Evolutionary conservation across 73 alveolate species (phyloP).

Genomic region (Halteria grandinella): DNA sequence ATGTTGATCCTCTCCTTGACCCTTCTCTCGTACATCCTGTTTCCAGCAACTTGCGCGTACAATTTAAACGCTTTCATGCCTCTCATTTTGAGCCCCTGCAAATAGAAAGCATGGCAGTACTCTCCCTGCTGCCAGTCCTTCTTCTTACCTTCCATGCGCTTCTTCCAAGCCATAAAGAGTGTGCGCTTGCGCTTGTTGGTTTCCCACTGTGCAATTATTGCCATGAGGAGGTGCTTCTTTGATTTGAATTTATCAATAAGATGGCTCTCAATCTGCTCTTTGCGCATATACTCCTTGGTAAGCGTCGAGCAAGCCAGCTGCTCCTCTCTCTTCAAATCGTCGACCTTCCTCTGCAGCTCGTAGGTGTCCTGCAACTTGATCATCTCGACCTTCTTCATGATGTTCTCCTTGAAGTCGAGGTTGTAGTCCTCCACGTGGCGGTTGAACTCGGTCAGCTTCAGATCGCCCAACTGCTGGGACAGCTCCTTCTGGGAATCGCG

Average conservation of each 20-base stretch:
- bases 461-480: background rate
- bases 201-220: background rate
- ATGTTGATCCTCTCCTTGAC: constrained; percentile 26
- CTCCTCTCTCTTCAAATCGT: constrained; percentile 30
- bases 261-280: background rate
- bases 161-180: constrained; percentile 34
- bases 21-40: constrained; percentile 4
- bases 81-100: background rate
- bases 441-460: constrained; percentile 3
- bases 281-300: background rate
- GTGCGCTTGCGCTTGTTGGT: background rate
- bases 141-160: background rate
- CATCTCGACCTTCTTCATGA: constrained; percentile 37
- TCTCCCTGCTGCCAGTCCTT: background rate
- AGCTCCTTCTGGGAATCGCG: too few relatives aligned
- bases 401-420: constrained; percentile 37
- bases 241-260: background rate
- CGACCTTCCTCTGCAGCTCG: constrained; percentile 11
- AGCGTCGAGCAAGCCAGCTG: background rate
- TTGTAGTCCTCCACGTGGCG: constrained; percentile 23
- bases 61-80: constrained; percentile 8
- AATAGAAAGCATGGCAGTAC: constrained; percentile 14
- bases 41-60: constrained; percentile 32
- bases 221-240: background rate
- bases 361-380: background rate